Evolutionary conservation across 2,329 filamentous ascomycete species (phyloP).

Genomic region (Geoglossum cookeanum): DNA sequence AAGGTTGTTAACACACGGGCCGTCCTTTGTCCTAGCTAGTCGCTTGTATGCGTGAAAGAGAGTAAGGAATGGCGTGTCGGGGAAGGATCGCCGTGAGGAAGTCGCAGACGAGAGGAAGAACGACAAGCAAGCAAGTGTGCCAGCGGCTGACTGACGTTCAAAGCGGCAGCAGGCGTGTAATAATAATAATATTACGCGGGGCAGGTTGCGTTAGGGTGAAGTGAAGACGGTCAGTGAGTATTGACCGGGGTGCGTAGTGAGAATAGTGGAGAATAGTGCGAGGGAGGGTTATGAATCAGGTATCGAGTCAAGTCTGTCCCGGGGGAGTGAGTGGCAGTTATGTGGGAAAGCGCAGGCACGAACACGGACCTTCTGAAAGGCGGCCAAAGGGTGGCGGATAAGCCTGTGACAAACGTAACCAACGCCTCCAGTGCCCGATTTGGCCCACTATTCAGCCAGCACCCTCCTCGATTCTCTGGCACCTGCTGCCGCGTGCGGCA

Average conservation of each 20-base stretch:
- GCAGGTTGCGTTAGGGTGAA: neutral
- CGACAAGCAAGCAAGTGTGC: neutral
- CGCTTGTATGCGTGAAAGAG: neutral
- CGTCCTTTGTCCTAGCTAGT: neutral
- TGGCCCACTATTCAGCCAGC: neutral
- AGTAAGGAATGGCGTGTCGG: neutral
- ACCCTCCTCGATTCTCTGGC: neutral
- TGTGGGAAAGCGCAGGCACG: neutral
- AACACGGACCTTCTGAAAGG: neutral
- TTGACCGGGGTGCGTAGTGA: neutral
- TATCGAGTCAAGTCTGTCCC: neutral
- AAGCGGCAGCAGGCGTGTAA: neutral
- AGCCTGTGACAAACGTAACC: neutral
- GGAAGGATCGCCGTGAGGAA: neutral
- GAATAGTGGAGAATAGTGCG: neutral
- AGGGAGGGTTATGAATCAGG: neutral
- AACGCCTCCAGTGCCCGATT: neutral
- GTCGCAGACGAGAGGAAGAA: neutral
- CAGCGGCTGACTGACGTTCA: too few relatives aligned
- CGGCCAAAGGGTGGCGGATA: neutral
- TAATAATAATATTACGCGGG: neutral
- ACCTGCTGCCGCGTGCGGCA: neutral
- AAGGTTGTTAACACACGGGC: neutral
- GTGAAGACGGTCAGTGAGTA: neutral
- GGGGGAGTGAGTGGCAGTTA: neutral